phyloP scores from a whole-genome alignment of 75 land plant genomes.

The Selaginella moellendorffii region DNA sequence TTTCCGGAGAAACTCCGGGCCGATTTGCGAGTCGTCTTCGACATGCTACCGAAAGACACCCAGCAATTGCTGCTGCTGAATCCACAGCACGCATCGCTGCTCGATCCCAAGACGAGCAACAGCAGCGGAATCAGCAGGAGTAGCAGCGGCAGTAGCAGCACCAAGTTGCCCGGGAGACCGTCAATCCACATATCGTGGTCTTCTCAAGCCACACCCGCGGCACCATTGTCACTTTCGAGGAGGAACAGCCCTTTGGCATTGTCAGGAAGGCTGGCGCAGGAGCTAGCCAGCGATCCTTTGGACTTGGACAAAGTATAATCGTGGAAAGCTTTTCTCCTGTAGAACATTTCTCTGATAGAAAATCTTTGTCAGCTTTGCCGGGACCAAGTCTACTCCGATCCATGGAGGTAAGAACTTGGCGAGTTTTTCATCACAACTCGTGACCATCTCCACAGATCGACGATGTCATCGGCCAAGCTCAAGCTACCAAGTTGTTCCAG shows the following conservation, averaged over 20 bases:
- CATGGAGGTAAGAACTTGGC: conserved; percentile 80
- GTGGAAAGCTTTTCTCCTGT: no score
- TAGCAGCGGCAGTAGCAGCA: neutral
- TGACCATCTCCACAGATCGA: conserved; percentile 65
- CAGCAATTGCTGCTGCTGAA: conserved; percentile 73
- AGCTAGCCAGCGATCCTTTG: neutral
- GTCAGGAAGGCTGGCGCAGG: neutral
- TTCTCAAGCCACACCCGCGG: no score
- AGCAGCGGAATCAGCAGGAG: no score
- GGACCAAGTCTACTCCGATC: conserved; percentile 62
- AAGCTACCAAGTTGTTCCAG: conserved; percentile 74
- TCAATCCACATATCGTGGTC: neutral
- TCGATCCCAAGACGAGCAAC: no score
- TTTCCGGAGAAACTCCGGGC: conserved; percentile 49
- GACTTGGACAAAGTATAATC: neutral
- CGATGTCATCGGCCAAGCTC: conserved; percentile 90
- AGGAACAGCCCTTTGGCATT: neutral
- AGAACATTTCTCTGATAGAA: no score
- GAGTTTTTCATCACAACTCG: no score
- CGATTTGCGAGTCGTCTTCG: conserved; percentile 61
- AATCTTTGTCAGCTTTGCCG: no score
- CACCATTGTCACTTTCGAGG: neutral
- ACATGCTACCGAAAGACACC: conserved; percentile 68
- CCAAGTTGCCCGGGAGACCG: neutral
- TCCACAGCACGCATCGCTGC: conserved; percentile 58